Base-by-base conservation (phyloP, 2,329 filamentous ascomycete genomes). In the Colletotrichum theobromicola region DNA sequence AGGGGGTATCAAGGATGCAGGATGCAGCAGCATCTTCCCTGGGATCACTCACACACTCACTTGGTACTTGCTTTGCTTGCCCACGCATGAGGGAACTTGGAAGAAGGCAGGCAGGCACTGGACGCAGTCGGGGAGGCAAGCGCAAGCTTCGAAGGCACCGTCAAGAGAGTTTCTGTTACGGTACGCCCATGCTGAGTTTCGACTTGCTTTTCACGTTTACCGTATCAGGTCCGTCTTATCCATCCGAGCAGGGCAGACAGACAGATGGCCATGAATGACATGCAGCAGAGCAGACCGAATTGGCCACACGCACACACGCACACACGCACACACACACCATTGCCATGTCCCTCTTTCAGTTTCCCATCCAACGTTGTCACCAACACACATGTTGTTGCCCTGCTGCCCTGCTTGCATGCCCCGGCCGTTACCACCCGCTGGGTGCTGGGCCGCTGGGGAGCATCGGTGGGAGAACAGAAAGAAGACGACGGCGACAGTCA, bases 381-480 rank as follows among this genome's bases (percentile, higher is more conserved):
- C 53, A 57, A 26, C 53, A 50, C 21, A 26, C 53, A 50, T 50
- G 10, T 50, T 50, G 42, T 50, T 57, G 53, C 53, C 53, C 57
- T 60, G 57, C 57, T 60, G 24, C 57, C 28, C 28, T 32, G 18
- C 28, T 30, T 21, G 30, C 61, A 24, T 64, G 50, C 55, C 42
- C 34, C 10, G 21, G 58, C 21, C 42, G 42, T 13, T 50, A 50
- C 42, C n/a, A 50, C 42, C 42, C 6, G 5, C 42, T 50, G n/a
- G 42, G 42, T 72, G 68, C 68, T 74, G 68, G 35, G 62, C 68
- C 72, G 68, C 72, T 67, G 55, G 55, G 68, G 68, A 67, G 35
- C 42, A 63, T 72, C 10, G 42, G 55, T 57, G 62, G 30, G 16
- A 26, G 53, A 24, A 50, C 34, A 24, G 57, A 58, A 64, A 35